Base-by-base conservation (phyloP, 345 rosid species). In the Populus simonii region DNA sequence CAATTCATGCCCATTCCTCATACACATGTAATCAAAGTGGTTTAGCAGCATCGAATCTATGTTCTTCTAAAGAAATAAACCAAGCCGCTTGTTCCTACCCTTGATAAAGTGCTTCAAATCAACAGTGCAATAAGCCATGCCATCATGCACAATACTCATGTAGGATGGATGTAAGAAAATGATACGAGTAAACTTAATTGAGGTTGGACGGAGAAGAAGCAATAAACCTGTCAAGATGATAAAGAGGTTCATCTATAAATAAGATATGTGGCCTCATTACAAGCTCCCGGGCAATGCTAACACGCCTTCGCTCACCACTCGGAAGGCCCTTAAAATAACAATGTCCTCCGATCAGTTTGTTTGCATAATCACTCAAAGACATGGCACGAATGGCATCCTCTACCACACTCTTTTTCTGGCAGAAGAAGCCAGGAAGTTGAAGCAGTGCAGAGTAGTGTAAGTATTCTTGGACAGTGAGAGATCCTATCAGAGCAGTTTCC, bases 341-440 rank as follows among this genome's bases (percentile, higher is more conserved):
- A 65, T 94, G 99, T 65, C 99, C 96, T 75, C 99, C 98, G 53
- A 96, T 96, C 81, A 96, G 83, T 82, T 94, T 96, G 87, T 96
- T 94, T 71, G 93, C 98, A 82, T 90, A 92, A 76, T 94, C 98
- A 81, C 83, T 80, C 84, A 96, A 78, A 73, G 99, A 96, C 99
- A 96, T 96, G 16, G 97, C 97, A 63, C 89, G 97, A 35, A 96
- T 96, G 33, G 99, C 99, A 82, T 96, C 99, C 94, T 94, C 99
- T 45, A 96, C 99, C 57, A 92, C 92, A 76, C 85, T 82, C 85
- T 87, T 94, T 87, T 90, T 96, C 88, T 90, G 93, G 87, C 89
- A 92, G 84, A 96, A 90, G 68, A 96, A 94, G 65, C 98, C 98
- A 5, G 97, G 98, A 74, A 96, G 98, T 80, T 96, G 99, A 85